Evolutionary conservation across 805 yeast genomes (phyloP).

Genomic region (Barnettozyma botsteinii): DNA sequence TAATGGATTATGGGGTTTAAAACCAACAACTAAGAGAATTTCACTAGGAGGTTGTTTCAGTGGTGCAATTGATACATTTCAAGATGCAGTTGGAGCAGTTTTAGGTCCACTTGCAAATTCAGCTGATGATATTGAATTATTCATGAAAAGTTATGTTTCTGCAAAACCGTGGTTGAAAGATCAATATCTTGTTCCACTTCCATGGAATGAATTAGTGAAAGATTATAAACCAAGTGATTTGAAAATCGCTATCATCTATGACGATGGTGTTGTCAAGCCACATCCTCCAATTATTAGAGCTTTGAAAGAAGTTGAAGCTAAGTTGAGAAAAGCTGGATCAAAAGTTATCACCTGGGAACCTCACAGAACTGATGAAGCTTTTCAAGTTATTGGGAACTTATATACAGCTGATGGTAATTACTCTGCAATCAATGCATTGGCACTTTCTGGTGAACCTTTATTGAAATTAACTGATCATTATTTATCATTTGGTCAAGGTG

Average conservation of each 20-base stretch:
- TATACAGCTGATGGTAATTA: slow-evolving; percentile 67
- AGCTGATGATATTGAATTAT: slow-evolving; percentile 60
- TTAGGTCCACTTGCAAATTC: slow-evolving; percentile 64
- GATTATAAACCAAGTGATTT: slow-evolving; percentile 35
- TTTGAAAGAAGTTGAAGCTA: slow-evolving; percentile 46
- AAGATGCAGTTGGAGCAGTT: slow-evolving; percentile 58
- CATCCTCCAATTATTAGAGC: slow-evolving; percentile 60
- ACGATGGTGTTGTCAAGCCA: slow-evolving; percentile 61
- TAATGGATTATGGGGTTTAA: slow-evolving; percentile 54
- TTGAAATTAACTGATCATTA: slow-evolving; percentile 58
- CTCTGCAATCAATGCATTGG: slow-evolving; percentile 45
- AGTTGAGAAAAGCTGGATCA: slow-evolving; percentile 54
- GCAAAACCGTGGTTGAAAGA: slow-evolving; percentile 55
- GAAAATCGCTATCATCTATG: slow-evolving; percentile 57
- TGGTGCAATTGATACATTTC: too few relatives aligned
- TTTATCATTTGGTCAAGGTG: slow-evolving; percentile 54
- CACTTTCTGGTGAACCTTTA: slow-evolving; percentile 65
- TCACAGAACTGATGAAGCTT: slow-evolving; percentile 51
- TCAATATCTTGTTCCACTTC: slow-evolving; percentile 28
- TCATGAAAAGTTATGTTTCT: slow-evolving; percentile 49
- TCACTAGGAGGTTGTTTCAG: slow-evolving; percentile 25
- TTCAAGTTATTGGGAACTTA: slow-evolving; percentile 48
- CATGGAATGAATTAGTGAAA: slow-evolving; percentile 35
- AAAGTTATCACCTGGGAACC: slow-evolving; percentile 52
- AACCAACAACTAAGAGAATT: slow-evolving; percentile 55